phyloP scores from a whole-genome alignment of 2,329 filamentous ascomycete genomes.

The Keithomyces neogunnii region DNA sequence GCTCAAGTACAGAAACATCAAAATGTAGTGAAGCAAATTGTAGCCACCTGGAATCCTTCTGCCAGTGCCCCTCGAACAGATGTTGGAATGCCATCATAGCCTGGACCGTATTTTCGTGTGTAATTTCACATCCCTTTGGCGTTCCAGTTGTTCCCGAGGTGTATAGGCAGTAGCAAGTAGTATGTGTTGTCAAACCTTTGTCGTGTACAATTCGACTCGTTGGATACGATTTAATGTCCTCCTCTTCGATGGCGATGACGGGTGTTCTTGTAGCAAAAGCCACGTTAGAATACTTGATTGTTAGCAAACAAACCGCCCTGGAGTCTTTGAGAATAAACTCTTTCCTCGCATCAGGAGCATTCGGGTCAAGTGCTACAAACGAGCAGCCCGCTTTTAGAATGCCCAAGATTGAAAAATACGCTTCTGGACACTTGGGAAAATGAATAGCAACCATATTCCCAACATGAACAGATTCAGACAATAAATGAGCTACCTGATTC shows the following conservation, averaged over 20 bases:
- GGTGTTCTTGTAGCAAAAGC: neutral
- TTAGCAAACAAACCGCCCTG: slow-evolving; percentile 52
- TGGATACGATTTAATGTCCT: slow-evolving; percentile 17
- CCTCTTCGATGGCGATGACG: slow-evolving; percentile 17
- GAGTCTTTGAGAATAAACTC: slow-evolving; percentile 74
- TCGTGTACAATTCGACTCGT: slow-evolving; percentile 7
- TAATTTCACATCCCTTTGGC: slow-evolving; percentile 82
- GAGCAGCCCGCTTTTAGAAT: slow-evolving; percentile 75
- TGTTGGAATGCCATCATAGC: slow-evolving; percentile 80
- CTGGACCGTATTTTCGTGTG: slow-evolving; percentile 81
- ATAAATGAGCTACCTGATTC: slow-evolving; percentile 62
- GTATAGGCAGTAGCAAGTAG: slow-evolving; percentile 75
- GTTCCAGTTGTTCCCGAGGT: slow-evolving; percentile 82
- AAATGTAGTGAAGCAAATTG: slow-evolving; percentile 95
- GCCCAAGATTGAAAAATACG: slow-evolving; percentile 73
- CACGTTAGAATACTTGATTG: slow-evolving; percentile 24
- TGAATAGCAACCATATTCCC: slow-evolving; percentile 65
- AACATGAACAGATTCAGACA: slow-evolving; percentile 39
- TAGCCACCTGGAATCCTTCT: slow-evolving; percentile 66
- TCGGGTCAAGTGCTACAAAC: slow-evolving; percentile 73
- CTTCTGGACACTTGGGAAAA: slow-evolving; percentile 79
- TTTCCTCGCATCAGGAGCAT: slow-evolving; percentile 63
- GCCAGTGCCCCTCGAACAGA: slow-evolving; percentile 70
- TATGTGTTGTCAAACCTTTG: slow-evolving; percentile 26
- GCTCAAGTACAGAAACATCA: slow-evolving; percentile 85